Conservation (phyloP, 257 asterid species). For the Ballota nigra region DNA sequence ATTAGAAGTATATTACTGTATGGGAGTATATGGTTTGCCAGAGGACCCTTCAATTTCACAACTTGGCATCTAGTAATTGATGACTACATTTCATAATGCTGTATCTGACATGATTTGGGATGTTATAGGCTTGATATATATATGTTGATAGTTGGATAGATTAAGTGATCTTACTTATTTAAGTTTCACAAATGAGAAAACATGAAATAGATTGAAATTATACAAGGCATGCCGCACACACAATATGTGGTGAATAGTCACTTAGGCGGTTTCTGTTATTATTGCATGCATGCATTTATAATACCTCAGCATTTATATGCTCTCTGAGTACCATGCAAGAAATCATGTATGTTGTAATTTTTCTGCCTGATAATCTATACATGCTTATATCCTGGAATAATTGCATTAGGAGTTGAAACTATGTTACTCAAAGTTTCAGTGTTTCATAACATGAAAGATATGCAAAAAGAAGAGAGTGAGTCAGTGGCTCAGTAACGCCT, state of each 20-base stretch:
- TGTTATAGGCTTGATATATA: neutral
- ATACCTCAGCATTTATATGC: neutral
- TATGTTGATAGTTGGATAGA: neutral
- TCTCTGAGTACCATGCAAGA: neutral
- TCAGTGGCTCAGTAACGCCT: conserved; percentile 13
- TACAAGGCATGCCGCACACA: neutral
- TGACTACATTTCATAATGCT: neutral
- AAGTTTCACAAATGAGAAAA: neutral
- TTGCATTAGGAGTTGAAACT: too few relatives aligned
- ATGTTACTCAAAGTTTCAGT: too few relatives aligned
- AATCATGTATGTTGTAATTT: neutral
- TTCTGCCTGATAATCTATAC: neutral
- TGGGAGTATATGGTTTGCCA: neutral
- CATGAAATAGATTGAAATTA: neutral
- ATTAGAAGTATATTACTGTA: too few relatives aligned
- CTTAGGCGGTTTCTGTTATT: neutral
- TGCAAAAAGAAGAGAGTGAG: neutral
- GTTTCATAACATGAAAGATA: too few relatives aligned
- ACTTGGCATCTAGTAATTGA: neutral
- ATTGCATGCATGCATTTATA: neutral
- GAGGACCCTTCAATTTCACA: neutral
- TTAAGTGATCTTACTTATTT: neutral
- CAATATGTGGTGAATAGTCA: neutral
- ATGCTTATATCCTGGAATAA: neutral
- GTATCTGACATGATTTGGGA: neutral